Conservation (phyloP, 106 monocot genomes). For the Dioscorea dumetorum region DNA sequence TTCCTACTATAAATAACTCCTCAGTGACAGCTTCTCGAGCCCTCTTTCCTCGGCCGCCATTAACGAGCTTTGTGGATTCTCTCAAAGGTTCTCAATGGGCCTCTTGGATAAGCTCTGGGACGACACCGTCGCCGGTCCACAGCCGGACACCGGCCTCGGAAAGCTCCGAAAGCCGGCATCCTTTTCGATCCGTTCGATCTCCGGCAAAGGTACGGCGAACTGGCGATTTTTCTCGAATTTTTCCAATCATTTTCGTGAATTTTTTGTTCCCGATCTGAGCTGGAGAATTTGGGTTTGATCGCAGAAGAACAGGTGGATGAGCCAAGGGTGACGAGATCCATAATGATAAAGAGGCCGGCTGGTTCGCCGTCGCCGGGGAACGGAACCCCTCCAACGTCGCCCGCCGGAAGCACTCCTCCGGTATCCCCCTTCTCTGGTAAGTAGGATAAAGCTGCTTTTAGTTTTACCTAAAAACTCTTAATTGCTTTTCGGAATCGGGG, state of each 20-base stretch:
- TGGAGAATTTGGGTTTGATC: background rate
- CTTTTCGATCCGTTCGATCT: conserved; percentile 9
- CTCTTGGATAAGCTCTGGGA: conserved; percentile 42
- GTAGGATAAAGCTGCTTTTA: conserved; percentile 6
- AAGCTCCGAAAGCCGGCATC: conserved; percentile 18
- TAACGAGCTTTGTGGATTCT: background rate
- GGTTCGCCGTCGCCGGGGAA: conserved; percentile 48
- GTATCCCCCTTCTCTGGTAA: conserved; percentile 80
- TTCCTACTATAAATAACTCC: too few species aligned
- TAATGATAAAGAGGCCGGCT: conserved; percentile 83
- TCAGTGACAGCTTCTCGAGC: too few species aligned
- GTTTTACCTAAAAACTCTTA: background rate
- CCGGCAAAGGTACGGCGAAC: background rate
- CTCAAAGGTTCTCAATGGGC: conserved; percentile 9
- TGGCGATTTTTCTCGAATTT: background rate
- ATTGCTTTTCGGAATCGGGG: background rate
- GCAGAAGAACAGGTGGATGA: conserved; percentile 20
- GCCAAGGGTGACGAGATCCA: conserved; percentile 78
- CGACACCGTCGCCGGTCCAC: conserved; percentile 41
- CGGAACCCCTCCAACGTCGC: conserved; percentile 64
- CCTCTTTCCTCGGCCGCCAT: background rate
- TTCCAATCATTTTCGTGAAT: background rate
- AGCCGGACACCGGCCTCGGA: conserved; percentile 26
- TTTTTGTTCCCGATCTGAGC: background rate
- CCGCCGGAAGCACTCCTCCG: conserved; percentile 69